Percentiles rank a stretch among this genome's conserved stretches.
Evolutionary conservation across 1,284 basidiomycete genomes (phyloP).

Genomic region (Athelia sp.): DNA sequence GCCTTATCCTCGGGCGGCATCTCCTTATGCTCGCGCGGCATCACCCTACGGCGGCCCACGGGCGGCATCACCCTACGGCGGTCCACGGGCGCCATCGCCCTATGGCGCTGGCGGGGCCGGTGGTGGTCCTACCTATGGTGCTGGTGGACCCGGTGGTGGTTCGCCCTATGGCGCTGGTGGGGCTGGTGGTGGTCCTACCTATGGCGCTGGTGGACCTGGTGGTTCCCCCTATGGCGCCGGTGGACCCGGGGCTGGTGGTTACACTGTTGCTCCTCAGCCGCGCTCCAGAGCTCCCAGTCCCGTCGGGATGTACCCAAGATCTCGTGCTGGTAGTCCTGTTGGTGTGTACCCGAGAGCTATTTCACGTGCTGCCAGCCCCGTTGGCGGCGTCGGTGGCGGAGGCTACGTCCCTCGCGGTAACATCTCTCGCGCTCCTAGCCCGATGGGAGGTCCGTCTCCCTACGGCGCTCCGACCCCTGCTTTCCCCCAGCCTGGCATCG

Average conservation of each 20-base stretch:
- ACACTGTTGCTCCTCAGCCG: too few relatives aligned
- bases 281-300: constrained; percentile 4
- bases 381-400: constrained; percentile 9
- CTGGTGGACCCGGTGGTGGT: too few relatives aligned
- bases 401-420: constrained; percentile 41
- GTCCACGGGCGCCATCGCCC: constrained; percentile 23
- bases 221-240: too few relatives aligned
- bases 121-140: too few relatives aligned
- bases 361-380: constrained; percentile 28
- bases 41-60: constrained; percentile 24
- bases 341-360: constrained; percentile 11
- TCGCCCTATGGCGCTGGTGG: too few relatives aligned
- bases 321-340: constrained; percentile 29
- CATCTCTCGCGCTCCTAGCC: constrained; percentile 38
- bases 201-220: too few relatives aligned
- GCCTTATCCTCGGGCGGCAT: neutral
- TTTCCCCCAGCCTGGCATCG: constrained; percentile 17
- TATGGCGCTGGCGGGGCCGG: constrained; percentile 16
- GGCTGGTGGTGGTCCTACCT: too few relatives aligned
- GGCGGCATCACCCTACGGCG: too few relatives aligned
- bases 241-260: too few relatives aligned
- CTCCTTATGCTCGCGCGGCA: constrained; percentile 18
- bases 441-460: constrained; percentile 20
- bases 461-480: constrained; percentile 9
- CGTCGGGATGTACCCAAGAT: constrained; percentile 6